Percentiles rank a stretch among this genome's conserved stretches.
These are phyloP conservation scores for Emergomyces orientalis DNA, from an alignment of 2,329 filamentous ascomycete species.

Conservation along the genomic window DNA sequence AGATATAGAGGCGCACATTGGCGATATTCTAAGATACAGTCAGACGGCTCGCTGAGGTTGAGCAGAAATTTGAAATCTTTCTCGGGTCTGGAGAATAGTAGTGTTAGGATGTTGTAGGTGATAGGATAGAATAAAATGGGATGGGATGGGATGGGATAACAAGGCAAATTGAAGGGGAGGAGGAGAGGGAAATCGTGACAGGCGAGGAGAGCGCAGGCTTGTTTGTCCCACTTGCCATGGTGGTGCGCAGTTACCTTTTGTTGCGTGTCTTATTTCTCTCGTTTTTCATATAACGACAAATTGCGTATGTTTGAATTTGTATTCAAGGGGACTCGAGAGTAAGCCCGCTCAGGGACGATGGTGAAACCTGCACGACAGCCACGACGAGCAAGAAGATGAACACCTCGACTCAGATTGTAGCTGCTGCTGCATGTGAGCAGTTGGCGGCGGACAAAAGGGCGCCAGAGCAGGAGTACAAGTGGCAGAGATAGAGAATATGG, in stretches of 20 bases:
- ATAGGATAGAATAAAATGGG: not conserved
- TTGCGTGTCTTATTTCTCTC: not conserved
- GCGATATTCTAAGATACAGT: not conserved
- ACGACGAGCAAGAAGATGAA: not conserved
- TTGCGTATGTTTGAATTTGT: too few relatives aligned
- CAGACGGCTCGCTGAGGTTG: not conserved
- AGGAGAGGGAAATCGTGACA: not conserved
- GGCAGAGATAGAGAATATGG: not conserved
- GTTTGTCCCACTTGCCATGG: not conserved
- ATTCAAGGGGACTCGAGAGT: too few relatives aligned
- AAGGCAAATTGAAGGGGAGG: not conserved
- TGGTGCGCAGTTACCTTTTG: not conserved
- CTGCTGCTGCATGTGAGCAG: not conserved
- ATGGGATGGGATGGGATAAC: not conserved
- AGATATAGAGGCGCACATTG: slow-evolving; percentile 1
- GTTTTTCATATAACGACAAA: too few relatives aligned
- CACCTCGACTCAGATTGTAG: not conserved
- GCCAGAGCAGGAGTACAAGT: not conserved
- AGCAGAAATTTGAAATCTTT: not conserved
- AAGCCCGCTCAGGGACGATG: not conserved
- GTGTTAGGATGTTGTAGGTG: not conserved
- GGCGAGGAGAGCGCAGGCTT: not conserved
- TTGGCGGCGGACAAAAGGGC: not conserved
- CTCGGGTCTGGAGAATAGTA: not conserved
- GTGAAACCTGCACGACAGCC: not conserved